Conservation (phyloP, 2,329 filamentous ascomycete species). For the Sclerotinia spermophila region DNA sequence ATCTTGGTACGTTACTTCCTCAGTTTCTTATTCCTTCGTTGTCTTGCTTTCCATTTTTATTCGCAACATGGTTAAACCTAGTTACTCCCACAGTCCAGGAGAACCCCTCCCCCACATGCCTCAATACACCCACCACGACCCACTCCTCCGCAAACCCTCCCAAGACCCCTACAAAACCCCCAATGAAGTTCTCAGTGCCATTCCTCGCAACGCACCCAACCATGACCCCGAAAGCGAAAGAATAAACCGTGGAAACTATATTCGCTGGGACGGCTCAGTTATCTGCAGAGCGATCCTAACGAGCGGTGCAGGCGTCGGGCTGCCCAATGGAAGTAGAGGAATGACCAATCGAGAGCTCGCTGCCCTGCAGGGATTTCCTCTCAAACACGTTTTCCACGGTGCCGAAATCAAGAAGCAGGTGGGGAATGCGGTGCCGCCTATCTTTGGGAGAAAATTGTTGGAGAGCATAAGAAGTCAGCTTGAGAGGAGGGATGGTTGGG, state of each 20-base stretch:
- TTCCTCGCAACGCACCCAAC: conserved; percentile 41
- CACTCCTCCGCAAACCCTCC: conserved; percentile 40
- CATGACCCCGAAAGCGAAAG: conserved; percentile 28
- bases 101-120: conserved; percentile 66
- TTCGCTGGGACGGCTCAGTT: conserved; percentile 45
- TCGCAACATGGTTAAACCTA: background rate
- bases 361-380: conserved; percentile 64
- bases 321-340: conserved; percentile 58
- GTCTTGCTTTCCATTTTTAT: too few species aligned
- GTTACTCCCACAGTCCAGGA: conserved; percentile 51
- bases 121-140: conserved; percentile 51
- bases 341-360: conserved; percentile 67
- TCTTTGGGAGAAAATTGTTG: conserved; percentile 43
- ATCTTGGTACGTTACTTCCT: conserved; percentile 35
- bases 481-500: conserved; percentile 21
- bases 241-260: background rate
- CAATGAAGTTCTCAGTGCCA: conserved; percentile 28
- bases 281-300: conserved; percentile 58
- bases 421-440: conserved; percentile 72
- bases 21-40: background rate
- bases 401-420: conserved; percentile 58
- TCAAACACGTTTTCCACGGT: conserved; percentile 51
- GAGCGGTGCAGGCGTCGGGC: conserved; percentile 54
- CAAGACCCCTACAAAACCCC: conserved; percentile 45
- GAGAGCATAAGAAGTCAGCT: conserved; percentile 15